These are phyloP conservation scores for Fragaria ananassa DNA, from an alignment of 306 rosid species.

Conservation along the genomic window DNA sequence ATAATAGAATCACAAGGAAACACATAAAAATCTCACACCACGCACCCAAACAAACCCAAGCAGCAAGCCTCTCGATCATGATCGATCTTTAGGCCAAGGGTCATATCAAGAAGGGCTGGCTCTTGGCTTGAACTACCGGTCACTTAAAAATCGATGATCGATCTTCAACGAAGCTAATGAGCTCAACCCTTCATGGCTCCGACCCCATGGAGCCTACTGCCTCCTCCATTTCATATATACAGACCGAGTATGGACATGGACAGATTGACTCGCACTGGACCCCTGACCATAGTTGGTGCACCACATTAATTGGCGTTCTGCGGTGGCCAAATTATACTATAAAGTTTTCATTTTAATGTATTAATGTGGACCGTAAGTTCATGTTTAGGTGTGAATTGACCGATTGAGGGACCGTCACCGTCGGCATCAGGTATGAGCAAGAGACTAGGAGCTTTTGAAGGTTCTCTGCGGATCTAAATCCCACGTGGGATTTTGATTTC, in stretches of 20 bases:
- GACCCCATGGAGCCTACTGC: not conserved
- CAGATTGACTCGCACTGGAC: conserved; percentile 1
- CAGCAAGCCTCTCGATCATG: not conserved
- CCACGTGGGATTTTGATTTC: not conserved
- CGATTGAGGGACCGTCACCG: not conserved
- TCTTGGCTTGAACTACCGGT: conserved; percentile 4
- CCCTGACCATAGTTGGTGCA: not conserved
- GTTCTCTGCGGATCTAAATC: not conserved
- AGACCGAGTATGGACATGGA: not conserved
- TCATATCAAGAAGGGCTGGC: conserved; percentile 25
- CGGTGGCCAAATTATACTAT: not conserved
- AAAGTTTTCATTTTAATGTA: not conserved
- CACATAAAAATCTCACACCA: not conserved
- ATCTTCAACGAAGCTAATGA: not conserved
- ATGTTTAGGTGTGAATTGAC: not conserved
- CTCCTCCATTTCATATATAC: not conserved
- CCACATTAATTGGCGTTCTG: not conserved
- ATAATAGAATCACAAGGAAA: not conserved
- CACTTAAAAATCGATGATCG: not conserved
- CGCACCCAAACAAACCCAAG: not conserved
- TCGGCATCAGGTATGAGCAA: not conserved
- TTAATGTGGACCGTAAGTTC: not conserved
- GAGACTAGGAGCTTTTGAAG: not conserved
- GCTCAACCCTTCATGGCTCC: not conserved
- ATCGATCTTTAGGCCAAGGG: not conserved